Base-by-base conservation (phyloP, 768 basidiomycete genomes). In the Trametes cingulata region DNA sequence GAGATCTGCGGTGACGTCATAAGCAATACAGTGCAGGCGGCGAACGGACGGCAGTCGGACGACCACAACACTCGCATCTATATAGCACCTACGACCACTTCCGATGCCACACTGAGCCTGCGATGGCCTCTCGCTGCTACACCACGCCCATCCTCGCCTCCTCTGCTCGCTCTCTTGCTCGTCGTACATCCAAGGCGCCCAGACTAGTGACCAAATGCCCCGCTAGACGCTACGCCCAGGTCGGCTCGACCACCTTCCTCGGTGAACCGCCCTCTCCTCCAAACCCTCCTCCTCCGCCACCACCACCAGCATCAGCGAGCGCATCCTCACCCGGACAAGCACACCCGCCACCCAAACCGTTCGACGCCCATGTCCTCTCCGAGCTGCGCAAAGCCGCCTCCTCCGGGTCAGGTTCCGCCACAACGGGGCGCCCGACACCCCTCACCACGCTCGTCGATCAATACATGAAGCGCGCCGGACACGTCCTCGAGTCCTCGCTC, bases 381-480 rank as follows among this genome's bases (percentile, higher is more conserved):
- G 54, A 67, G 53, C 63, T 72, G 12, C 63, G 63, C 22, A 40
- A 39, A 3, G 45, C 36, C 13, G 56, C 59, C 19, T 29, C 39
- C 25, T 19, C 41, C 12, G 15, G 39, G 13, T 12, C 25, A 2
- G 4, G 25, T 46, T 27, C 46, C 22, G 43, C 12, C 45, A 37
- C n/a, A 24, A 24, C 55, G 17, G n/a, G n/a, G n/a, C 36, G 35
- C 1, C 54, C 43, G 24, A 52, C 61, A 3, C 53, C 67, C 43
- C 65, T 76, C 15, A 63, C 68, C 0, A 50, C 67, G 20, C 74
- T 84, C 40, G 71, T 82, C 33, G 69, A 75, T 35, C 77, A 83
- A 54, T 85, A 82, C 64, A 52, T 74, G 15, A 68, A 74, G 24
- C 70, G 71, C 33, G 70, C 78, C 29, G 80, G 81, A 15, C 73